Conservation (phyloP, 768 basidiomycete species). For the Rhizopogon rudus region DNA sequence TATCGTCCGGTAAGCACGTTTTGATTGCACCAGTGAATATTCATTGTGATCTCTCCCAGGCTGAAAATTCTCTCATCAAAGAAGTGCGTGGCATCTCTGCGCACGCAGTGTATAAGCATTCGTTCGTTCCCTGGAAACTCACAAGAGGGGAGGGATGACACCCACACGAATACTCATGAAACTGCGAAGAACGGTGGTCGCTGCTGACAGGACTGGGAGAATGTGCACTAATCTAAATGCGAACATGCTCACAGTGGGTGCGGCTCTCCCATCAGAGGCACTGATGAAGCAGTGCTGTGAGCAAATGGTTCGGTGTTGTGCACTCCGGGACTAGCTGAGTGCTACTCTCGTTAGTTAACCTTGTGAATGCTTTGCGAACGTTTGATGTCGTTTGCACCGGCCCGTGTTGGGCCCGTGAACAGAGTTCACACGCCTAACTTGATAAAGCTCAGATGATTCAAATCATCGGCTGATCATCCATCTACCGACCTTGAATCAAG, state of each 20-base stretch:
- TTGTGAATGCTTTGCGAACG: slow-evolving; percentile 14
- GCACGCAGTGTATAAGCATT: background rate
- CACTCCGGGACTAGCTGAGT: slow-evolving; percentile 1
- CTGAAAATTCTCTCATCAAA: background rate
- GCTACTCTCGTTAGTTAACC: slow-evolving; percentile 4
- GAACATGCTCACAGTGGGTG: background rate
- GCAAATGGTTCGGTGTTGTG: slow-evolving; percentile 4
- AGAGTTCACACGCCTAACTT: slow-evolving; percentile 20
- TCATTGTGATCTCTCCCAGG: background rate
- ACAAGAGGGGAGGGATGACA: background rate
- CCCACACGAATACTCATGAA: background rate
- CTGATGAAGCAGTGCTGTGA: slow-evolving; percentile 7
- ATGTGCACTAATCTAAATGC: slow-evolving; percentile 2
- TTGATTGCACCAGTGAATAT: background rate
- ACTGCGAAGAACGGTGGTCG: background rate
- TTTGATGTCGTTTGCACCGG: background rate
- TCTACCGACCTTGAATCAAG: background rate
- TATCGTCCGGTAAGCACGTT: background rate
- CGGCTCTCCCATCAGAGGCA: slow-evolving; percentile 5
- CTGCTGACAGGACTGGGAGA: slow-evolving; percentile 8
- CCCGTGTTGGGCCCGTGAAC: no score
- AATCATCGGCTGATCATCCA: background rate
- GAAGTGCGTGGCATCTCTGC: background rate
- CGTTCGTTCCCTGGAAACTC: slow-evolving; percentile 1
- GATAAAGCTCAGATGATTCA: slow-evolving; percentile 16